Base-by-base conservation (phyloP, 768 basidiomycete species). In the Coprinopsis marcescibilis region DNA sequence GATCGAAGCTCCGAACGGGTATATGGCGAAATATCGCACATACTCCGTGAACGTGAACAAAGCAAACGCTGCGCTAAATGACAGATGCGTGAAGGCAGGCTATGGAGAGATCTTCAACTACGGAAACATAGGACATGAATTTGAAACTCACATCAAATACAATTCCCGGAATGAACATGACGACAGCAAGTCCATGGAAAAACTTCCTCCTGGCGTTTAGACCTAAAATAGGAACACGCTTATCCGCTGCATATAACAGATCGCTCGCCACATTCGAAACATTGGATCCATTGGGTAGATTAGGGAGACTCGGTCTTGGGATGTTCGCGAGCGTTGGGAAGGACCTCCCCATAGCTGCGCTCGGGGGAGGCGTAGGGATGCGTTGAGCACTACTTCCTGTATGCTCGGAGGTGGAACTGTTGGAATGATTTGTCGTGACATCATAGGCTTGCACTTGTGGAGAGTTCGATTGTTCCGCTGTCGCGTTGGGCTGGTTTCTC, bases 31-130 rank as follows among this genome's bases (percentile, higher is more conserved):
- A 66, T 97, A 99, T 49, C 96, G 89, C 53, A 97, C 80, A 69
- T 97, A 98, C 69, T 99, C 96, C 48, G 89, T 83, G 62, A 99
- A 97, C 19, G 83, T 89, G 70, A 99, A 98, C 53, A 91, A 65
- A 7, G 96, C 85, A 64, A 99, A 98, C 1, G 95, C 95, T 15
- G 81, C 85, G 56, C 89, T 94, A 69, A 99, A 96, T 7, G 93
- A 83, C 35, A 98, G 69, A 63, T 98, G 94, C 25, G 89, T 84
- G 67, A 99, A 99, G 2, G 95, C 94, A 19, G 96, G 94, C 94
- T 98, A 65, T 37, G 13, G 15, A 19, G 27, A 41, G 27, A 45
- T 35, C 32, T 50, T 23, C 43, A 45, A 42, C 13, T 12, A 30
- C 15, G 19, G 17, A 43, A 27, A 39, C 50, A 19, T 33, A 47